Conservation (phyloP, 2,329 filamentous ascomycete species). For the Elsinoe australis region DNA sequence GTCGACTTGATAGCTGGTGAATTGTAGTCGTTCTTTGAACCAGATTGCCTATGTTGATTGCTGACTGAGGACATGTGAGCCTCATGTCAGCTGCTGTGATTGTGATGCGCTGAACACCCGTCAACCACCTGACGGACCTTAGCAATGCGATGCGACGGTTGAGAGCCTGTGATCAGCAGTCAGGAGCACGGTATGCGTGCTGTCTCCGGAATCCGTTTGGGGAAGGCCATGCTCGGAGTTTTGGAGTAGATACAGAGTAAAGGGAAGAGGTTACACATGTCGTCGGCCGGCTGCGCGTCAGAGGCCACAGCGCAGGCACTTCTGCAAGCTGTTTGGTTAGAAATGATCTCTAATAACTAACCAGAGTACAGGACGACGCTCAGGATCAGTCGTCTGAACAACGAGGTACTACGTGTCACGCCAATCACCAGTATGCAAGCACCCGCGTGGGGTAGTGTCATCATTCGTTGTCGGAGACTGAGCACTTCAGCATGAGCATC, state of each 20-base stretch:
- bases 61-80: constrained; percentile 7
- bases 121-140: no score
- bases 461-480: not conserved
- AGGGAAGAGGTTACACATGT: constrained; percentile 1
- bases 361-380: not conserved
- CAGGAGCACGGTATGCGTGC: no score
- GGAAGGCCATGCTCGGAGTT: no score
- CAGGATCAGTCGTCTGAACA: constrained; percentile 1
- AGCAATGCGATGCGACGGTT: no score
- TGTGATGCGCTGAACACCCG: no score
- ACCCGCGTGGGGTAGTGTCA: not conserved
- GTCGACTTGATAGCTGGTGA: no score
- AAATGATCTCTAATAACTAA: constrained; percentile 1
- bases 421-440: not conserved
- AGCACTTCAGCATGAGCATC: no score
- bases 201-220: no score
- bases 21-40: not conserved
- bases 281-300: not conserved
- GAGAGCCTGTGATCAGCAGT: no score
- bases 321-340: not conserved
- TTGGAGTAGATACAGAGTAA: no score
- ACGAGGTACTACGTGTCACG: constrained; percentile 3
- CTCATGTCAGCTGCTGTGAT: constrained; percentile 10
- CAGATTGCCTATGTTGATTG: no score
- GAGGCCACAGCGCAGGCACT: not conserved